These are phyloP conservation scores for Aspergillus fumigatus DNA, from an alignment of 2,329 filamentous ascomycete genomes.

Conservation along the genomic window DNA sequence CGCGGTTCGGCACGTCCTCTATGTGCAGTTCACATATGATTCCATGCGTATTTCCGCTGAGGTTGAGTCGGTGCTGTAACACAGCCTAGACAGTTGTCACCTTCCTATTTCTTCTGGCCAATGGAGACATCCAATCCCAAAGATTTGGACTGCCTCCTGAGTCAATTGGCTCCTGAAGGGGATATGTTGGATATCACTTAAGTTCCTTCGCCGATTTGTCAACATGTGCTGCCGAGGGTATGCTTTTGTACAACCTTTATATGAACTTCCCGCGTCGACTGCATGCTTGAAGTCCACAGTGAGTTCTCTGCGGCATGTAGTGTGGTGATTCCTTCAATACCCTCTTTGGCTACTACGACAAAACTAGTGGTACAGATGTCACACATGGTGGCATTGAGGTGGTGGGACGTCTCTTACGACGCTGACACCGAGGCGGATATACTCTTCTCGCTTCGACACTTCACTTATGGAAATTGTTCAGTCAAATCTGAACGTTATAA, in stretches of 20 bases:
- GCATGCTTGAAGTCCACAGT: background rate
- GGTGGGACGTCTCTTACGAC: background rate
- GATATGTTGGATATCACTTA: background rate
- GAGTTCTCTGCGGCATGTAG: background rate
- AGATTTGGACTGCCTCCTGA: background rate
- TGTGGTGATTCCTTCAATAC: background rate
- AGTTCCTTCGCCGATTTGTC: background rate
- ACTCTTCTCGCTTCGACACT: too few species aligned
- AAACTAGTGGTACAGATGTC: background rate
- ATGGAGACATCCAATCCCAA: background rate
- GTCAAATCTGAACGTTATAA: background rate
- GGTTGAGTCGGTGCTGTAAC: background rate
- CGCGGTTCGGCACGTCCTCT: background rate
- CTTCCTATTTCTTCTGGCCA: background rate
- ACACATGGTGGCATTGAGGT: background rate
- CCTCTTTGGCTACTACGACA: background rate
- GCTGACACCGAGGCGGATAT: background rate
- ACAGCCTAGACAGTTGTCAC: background rate
- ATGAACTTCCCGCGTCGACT: background rate
- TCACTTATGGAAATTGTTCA: background rate
- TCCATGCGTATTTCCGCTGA: background rate
- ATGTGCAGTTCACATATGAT: background rate
- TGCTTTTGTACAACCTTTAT: background rate
- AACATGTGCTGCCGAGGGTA: background rate
- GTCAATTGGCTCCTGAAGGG: background rate